phyloP scores from a whole-genome alignment of 176 grass and related monocot genomes.

The Otatea glauca region DNA sequence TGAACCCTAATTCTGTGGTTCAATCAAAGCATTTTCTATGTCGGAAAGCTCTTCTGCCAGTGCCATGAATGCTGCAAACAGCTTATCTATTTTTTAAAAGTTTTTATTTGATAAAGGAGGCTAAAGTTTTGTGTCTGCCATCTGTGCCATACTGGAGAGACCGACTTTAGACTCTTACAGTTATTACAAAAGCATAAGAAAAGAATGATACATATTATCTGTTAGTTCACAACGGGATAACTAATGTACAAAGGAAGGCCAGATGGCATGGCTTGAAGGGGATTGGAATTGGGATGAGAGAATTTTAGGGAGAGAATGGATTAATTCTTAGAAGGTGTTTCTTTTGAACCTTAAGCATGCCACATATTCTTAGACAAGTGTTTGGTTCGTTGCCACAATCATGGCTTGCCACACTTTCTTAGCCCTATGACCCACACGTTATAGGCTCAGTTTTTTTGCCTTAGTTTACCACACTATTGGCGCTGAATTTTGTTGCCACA shows the following conservation, averaged over 20 bases:
- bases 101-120: conserved; percentile 22
- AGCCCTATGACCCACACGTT: no score
- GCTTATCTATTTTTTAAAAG: background rate
- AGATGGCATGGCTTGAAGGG: background rate
- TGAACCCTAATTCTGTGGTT: conserved; percentile 14
- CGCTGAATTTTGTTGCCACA: no score
- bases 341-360: no score
- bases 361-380: no score
- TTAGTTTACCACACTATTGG: no score
- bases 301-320: background rate
- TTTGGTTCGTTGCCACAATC: no score
- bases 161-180: conserved; percentile 2
- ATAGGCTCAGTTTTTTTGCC: no score
- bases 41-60: conserved; percentile 1
- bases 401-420: no score
- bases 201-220: background rate
- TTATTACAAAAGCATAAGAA: background rate
- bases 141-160: background rate
- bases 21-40: conserved; percentile 22
- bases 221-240: background rate
- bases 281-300: background rate
- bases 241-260: background rate
- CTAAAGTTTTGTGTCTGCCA: background rate
- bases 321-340: background rate
- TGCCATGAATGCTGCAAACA: background rate